Evolutionary conservation across 305 asterid genomes (phyloP), one percentile per base, ranked within the genome.

Genomic region (Stenogyne calaminthoides): DNA sequence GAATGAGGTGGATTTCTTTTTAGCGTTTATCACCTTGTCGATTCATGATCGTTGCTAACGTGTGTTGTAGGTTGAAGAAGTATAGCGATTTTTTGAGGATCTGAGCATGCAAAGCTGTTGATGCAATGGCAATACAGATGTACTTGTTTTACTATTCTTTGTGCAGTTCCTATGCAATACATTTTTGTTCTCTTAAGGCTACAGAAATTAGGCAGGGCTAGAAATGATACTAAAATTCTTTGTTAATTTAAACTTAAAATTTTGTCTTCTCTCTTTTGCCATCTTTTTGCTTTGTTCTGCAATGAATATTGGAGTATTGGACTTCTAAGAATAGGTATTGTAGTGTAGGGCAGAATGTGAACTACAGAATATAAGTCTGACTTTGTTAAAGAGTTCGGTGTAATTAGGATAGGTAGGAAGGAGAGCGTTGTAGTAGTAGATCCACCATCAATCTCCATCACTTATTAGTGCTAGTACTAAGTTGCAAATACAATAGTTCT

Each of bases 11-110:
- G 34, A 52, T 40, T 20, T 12, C 10, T 39, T 42, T 65, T 65
- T 15, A 25, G 40, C 10, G n/a, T 49, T 8, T 0, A 39, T 67
- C 22, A 9, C 27, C 10, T 60, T 11, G 37, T 65, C 3, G 3
- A 25, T 65, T 25, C 12, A 12, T 42, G 8, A 32, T 37, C 52
- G 4, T 15, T 59, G 58, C 36, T 61, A 39, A 27, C 64, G 5
- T 46, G 16, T 29, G 27, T 4, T 81, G 76, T 72, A 87, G 91
- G 83, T 87, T 54, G 91, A 87, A 81, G 91, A 87, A 80, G 89
- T 87, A 60, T 87, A 83, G 80, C 73, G 16, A 62, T 64, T 16
- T 10, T n/a, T n/a, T n/a, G n/a, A 52, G 46, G 9, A 66, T 64
- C 56, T 27, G 15, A 57, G 63, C 36, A 56, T 51, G 37, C 62